phyloP scores from a whole-genome alignment of 495 filamentous ascomycete genomes.

The Penicillium riverlandense region DNA sequence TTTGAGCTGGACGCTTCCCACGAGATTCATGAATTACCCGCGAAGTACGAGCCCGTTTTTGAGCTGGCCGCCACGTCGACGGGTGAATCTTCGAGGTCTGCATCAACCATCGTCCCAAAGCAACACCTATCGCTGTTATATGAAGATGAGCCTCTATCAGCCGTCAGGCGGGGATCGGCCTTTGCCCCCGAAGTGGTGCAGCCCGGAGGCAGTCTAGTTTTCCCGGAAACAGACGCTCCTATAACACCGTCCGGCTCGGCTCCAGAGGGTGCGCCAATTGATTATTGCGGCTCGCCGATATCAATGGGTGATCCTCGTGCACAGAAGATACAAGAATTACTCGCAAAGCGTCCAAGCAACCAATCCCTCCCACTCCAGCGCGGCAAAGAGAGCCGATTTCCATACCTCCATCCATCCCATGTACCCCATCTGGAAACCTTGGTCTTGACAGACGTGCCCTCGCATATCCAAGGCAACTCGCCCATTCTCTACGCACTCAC shows the following conservation, averaged over 20 bases:
- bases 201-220: not conserved
- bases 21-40: conserved; percentile 41
- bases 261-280: not conserved
- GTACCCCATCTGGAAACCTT: conserved; percentile 50
- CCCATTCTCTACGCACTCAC: conserved; percentile 41
- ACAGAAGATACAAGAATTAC: conserved; percentile 25
- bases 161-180: conserved; percentile 29
- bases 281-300: conserved; percentile 19
- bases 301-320: conserved; percentile 16
- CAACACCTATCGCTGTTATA: conserved; percentile 1
- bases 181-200: conserved; percentile 40
- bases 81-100: conserved; percentile 4
- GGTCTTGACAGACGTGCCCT: conserved; percentile 53
- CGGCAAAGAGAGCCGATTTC: conserved; percentile 25
- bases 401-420: conserved; percentile 49
- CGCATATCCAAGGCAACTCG: conserved; percentile 36
- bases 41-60: conserved; percentile 22
- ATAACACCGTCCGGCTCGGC: no score
- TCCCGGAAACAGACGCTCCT: no score
- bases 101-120: conserved; percentile 1
- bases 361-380: conserved; percentile 18
- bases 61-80: conserved; percentile 38
- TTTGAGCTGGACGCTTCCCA: conserved; percentile 35
- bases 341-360: conserved; percentile 28
- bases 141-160: conserved; percentile 22